A percentile compares a stretch with the other conserved stretches of the same genome.
phyloP scores from a whole-genome alignment of 768 basidiomycete genomes.

The Psilocybe cyanescens region DNA sequence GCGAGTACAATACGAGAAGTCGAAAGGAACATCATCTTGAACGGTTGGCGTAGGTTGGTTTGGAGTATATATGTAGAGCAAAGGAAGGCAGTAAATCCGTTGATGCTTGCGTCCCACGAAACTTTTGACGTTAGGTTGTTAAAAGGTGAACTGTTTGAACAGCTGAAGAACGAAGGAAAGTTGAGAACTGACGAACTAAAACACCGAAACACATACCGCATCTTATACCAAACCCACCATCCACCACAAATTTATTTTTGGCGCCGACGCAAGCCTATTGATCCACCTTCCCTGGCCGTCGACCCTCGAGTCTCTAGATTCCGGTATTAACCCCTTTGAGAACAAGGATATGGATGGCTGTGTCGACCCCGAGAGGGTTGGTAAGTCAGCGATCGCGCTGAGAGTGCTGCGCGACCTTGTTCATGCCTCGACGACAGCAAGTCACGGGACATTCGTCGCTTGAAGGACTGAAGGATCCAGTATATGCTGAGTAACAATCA shows the following conservation, averaged over 20 bases:
- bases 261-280: not conserved
- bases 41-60: no score
- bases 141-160: not conserved
- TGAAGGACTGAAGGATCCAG: no score
- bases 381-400: constrained; percentile 5
- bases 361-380: not conserved
- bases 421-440: not conserved
- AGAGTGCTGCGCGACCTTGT: not conserved
- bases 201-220: not conserved
- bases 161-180: not conserved
- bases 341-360: constrained; percentile 2
- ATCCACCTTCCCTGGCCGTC: not conserved
- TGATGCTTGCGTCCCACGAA: not conserved
- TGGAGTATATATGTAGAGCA: not conserved
- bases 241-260: not conserved
- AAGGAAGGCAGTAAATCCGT: not conserved
- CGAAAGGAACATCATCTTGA: constrained; percentile 1
- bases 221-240: not conserved
- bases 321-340: not conserved
- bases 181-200: not conserved
- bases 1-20: not conserved
- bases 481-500: not conserved
- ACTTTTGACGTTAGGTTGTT: not conserved
- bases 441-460: not conserved
- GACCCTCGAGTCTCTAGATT: not conserved